These are phyloP conservation scores for Inosperma sp. DNA, from an alignment of 768 basidiomycete species.

Conservation along the genomic window DNA sequence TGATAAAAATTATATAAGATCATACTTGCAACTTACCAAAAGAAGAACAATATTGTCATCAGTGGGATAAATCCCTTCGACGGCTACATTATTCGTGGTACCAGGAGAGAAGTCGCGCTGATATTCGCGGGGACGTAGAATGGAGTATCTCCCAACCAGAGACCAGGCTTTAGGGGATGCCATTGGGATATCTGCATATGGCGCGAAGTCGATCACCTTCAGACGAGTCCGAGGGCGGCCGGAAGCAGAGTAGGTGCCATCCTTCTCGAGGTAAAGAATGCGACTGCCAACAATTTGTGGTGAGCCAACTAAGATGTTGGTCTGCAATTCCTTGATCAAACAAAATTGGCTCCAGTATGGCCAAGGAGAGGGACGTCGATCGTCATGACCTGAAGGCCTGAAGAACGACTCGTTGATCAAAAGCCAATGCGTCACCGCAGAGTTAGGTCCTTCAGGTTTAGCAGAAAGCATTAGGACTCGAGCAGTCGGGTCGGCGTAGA, in stretches of 20 bases:
- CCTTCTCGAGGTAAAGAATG: slow-evolving; percentile 43
- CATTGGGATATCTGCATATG: slow-evolving; percentile 34
- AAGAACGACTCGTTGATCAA: slow-evolving; percentile 54
- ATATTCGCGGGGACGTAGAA: slow-evolving; percentile 39
- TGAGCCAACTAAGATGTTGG: slow-evolving; percentile 26
- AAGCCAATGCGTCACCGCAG: slow-evolving; percentile 42
- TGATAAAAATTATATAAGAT: background rate
- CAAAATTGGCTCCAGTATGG: slow-evolving; percentile 51
- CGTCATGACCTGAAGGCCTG: slow-evolving; percentile 38
- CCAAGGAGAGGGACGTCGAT: slow-evolving; percentile 48
- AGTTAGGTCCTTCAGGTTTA: slow-evolving; percentile 32
- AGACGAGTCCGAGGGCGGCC: slow-evolving; percentile 29
- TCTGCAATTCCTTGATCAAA: slow-evolving; percentile 40
- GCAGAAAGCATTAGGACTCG: slow-evolving; percentile 48
- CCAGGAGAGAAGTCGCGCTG: slow-evolving; percentile 39
- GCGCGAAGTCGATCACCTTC: slow-evolving; percentile 43
- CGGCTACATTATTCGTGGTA: slow-evolving; percentile 41
- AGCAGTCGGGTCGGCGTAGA: slow-evolving; percentile 50
- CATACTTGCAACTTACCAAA: slow-evolving; percentile 33
- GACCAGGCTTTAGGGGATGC: slow-evolving; percentile 36
- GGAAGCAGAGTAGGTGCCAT: slow-evolving; percentile 22
- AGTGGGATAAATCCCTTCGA: slow-evolving; percentile 50
- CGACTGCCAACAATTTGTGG: slow-evolving; percentile 46
- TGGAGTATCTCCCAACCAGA: slow-evolving; percentile 36
- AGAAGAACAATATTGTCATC: slow-evolving; percentile 60